These are phyloP conservation scores for Penicillium sp. DNA, from an alignment of 2,329 filamentous ascomycete genomes.

Conservation along the genomic window DNA sequence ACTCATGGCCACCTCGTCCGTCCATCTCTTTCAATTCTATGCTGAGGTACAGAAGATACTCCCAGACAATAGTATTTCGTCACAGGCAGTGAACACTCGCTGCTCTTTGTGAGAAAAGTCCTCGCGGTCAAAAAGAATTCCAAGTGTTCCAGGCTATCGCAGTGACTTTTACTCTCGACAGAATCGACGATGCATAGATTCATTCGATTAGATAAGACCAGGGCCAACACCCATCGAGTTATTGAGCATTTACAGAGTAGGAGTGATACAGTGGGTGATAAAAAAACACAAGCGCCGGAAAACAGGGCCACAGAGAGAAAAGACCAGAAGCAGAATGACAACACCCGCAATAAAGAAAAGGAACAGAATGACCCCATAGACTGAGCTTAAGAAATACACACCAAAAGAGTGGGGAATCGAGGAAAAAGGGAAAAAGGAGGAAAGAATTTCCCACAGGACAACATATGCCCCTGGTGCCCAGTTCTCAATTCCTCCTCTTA, in stretches of 20 bases:
- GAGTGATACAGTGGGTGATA: conserved; percentile 27
- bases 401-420: conserved; percentile 23
- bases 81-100: background rate
- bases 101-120: background rate
- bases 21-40: background rate
- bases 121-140: no score
- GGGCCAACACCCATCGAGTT: conserved; percentile 33
- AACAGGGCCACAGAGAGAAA: conserved; percentile 18
- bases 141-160: no score
- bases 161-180: conserved; percentile 9
- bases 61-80: background rate
- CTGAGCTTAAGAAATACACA: conserved; percentile 25
- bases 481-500: conserved; percentile 15
- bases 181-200: conserved; percentile 24
- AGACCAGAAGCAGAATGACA: conserved; percentile 18
- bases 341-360: conserved; percentile 29
- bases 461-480: conserved; percentile 12
- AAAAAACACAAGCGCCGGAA: conserved; percentile 22
- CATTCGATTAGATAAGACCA: conserved; percentile 26
- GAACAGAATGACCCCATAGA: conserved; percentile 22
- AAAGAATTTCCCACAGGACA: conserved; percentile 15
- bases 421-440: conserved; percentile 12
- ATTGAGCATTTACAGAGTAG: conserved; percentile 36
- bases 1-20: no score
- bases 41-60: background rate